These are phyloP conservation scores for Onygenales sp. DNA, from an alignment of 2,329 filamentous ascomycete genomes.

Conservation along the genomic window DNA sequence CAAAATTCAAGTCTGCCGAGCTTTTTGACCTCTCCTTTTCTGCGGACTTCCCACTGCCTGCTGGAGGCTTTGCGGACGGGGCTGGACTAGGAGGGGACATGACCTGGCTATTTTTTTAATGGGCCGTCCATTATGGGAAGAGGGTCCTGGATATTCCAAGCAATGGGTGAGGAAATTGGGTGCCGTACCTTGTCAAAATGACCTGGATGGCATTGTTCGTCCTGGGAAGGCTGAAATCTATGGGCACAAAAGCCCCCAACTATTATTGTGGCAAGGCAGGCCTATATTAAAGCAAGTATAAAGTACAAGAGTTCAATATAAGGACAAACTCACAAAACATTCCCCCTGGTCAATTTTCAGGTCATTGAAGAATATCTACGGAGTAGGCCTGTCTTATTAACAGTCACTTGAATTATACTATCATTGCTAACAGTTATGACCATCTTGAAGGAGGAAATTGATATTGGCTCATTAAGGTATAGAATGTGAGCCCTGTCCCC, in stretches of 20 bases:
- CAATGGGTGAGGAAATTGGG: too few species aligned
- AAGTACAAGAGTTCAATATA: not conserved
- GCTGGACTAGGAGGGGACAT: too few species aligned
- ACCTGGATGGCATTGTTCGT: too few species aligned
- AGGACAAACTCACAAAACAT: conserved; percentile 4
- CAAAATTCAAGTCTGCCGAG: too few species aligned
- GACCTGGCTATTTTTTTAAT: too few species aligned
- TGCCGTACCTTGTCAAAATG: too few species aligned
- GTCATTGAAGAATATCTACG: conserved; percentile 6
- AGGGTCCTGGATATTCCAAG: too few species aligned
- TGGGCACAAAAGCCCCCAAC: not conserved
- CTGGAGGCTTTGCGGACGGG: too few species aligned
- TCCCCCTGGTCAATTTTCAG: conserved; percentile 3
- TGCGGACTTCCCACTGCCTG: too few species aligned
- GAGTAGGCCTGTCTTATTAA: conserved; percentile 2
- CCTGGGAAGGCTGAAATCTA: not conserved
- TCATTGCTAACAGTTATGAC: conserved; percentile 7
- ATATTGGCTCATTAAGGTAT: conserved; percentile 7
- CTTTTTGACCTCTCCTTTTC: too few species aligned
- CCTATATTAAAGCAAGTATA: not conserved
- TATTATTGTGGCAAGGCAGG: not conserved
- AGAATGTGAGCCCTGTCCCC: conserved; percentile 1
- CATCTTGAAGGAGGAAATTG: conserved; percentile 6
- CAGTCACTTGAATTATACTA: conserved; percentile 2
- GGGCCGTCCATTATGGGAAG: too few species aligned